Base-by-base conservation (phyloP, 2,329 filamentous ascomycete species). In the Phyllosticta paracitricarpa region DNA sequence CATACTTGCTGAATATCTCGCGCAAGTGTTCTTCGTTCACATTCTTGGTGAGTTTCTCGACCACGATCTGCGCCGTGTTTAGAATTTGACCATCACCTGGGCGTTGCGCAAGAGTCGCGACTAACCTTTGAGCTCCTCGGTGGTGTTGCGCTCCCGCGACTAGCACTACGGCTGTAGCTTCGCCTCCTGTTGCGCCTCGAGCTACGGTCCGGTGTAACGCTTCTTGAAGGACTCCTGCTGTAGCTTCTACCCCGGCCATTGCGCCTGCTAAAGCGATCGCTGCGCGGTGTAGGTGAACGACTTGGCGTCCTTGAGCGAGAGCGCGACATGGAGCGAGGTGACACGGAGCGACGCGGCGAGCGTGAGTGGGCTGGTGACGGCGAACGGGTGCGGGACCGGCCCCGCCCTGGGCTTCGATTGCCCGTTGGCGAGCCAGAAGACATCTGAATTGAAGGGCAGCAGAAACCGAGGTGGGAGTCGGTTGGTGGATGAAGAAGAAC, bases 31-130 rank as follows among this genome's bases (percentile, higher is more conserved):
- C 83, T 72, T 93, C 89, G 62, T 89, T 95, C 67, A 99, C 88
- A 70, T 96, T 97, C 74, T 95, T 96, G 3, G 93, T 96, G 70
- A 99, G 81, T 65, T 95, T 92, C 75, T 99, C 94, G 55, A 99
- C 89, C 19, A 99, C 91, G 71, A 99, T 92, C 89, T 97, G 68
- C 10, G 12, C 53, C 14, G n/a, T 7, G 56, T 62, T 12, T 1
- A 59, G 61, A 19, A 51, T 54, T 60, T 10, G 17, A 17, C 22
- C n/a, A 14, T n/a, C 9, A 25, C 17, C 19, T 56, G 8, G 52
- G 10, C 40, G 6, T 48, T 4, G 40, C 17, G 17, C 14, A 1
- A n/a, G 40, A 48, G 3, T 17, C 14, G n/a, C 8, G 33, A 26
- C 68, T 52, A 65, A 75, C 73, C 68, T 76, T 76, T 62, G 74